Percentiles rank a stretch among this genome's conserved stretches.
Evolutionary conservation across 345 rosid genomes (phyloP).

Genomic region (Gossypium rotundifolium): DNA sequence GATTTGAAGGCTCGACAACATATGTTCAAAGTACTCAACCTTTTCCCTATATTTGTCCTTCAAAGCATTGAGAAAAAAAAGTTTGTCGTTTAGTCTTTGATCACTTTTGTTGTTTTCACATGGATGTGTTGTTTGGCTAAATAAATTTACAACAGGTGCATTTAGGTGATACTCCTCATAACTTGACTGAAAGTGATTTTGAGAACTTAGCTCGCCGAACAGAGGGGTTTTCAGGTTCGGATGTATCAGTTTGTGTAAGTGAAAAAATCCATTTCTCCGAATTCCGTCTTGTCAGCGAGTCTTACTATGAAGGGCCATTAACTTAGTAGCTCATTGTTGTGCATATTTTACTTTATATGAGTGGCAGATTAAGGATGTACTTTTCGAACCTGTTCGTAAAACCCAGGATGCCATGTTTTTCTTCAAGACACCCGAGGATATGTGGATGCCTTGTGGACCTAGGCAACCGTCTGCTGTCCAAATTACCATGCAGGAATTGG

Average conservation of each 20-base stretch:
- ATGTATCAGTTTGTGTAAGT: constrained; percentile 79
- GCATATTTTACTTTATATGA: not conserved
- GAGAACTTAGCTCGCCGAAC: constrained; percentile 57
- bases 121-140: constrained; percentile 3
- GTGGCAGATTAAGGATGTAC: constrained; percentile 69
- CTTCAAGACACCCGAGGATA: constrained; percentile 36
- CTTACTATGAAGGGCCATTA: not conserved
- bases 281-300: not conserved
- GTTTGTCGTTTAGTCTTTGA: not conserved
- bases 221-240: constrained; percentile 80
- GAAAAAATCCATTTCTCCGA: not conserved
- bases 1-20: constrained; percentile 74
- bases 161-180: constrained; percentile 78
- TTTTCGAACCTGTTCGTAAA: constrained; percentile 78
- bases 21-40: constrained; percentile 57
- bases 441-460: constrained; percentile 78
- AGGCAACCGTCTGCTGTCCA: constrained; percentile 65
- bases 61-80: not conserved
- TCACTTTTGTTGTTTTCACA: not conserved
- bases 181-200: constrained; percentile 64
- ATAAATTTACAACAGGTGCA: constrained; percentile 46
- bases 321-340: not conserved
- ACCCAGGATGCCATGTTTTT: constrained; percentile 88
- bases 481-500: constrained; percentile 65
- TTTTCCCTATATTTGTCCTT: not conserved